These are phyloP conservation scores for Grosmannia serpens DNA, from an alignment of 2,329 filamentous ascomycete genomes.

Conservation along the genomic window DNA sequence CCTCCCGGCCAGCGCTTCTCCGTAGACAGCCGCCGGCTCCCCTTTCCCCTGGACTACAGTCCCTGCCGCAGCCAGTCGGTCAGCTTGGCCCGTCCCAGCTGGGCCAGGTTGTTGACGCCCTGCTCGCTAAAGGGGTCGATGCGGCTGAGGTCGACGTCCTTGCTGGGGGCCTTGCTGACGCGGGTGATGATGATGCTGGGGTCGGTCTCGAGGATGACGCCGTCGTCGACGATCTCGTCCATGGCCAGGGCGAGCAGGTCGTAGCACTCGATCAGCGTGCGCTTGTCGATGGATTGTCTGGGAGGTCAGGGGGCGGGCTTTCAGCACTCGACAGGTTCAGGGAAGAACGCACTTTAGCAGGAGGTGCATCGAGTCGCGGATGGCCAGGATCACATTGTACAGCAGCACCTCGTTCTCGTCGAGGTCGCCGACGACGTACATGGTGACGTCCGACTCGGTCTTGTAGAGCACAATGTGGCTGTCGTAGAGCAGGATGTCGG, in stretches of 20 bases:
- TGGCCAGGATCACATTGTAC: constrained; percentile 86
- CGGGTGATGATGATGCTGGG: constrained; percentile 86
- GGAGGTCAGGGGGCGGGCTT: neutral
- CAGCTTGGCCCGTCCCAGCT: constrained; percentile 85
- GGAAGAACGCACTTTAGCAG: constrained; percentile 66
- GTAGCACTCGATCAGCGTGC: constrained; percentile 97
- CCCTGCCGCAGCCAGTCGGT: constrained; percentile 85
- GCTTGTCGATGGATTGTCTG: constrained; percentile 82
- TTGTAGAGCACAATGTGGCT: constrained; percentile 96
- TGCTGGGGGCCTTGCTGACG: constrained; percentile 81
- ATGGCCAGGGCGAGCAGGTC: constrained; percentile 88
- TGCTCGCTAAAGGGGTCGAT: constrained; percentile 87
- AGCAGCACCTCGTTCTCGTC: constrained; percentile 96
- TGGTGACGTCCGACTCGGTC: constrained; percentile 91
- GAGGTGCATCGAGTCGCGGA: constrained; percentile 81
- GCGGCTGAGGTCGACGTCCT: constrained; percentile 85
- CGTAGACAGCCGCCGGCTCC: too few relatives aligned
- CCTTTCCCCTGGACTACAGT: too few relatives aligned
- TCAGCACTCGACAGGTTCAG: neutral
- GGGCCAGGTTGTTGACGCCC: constrained; percentile 85
- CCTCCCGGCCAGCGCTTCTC: too few relatives aligned
- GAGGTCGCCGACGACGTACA: constrained; percentile 79
- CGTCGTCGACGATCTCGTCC: constrained; percentile 91
- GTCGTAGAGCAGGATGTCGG: constrained; percentile 95
- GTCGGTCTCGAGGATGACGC: constrained; percentile 94